Evolutionary conservation across 345 rosid species (phyloP).

Genomic region (Eucalyptus tenuipes): DNA sequence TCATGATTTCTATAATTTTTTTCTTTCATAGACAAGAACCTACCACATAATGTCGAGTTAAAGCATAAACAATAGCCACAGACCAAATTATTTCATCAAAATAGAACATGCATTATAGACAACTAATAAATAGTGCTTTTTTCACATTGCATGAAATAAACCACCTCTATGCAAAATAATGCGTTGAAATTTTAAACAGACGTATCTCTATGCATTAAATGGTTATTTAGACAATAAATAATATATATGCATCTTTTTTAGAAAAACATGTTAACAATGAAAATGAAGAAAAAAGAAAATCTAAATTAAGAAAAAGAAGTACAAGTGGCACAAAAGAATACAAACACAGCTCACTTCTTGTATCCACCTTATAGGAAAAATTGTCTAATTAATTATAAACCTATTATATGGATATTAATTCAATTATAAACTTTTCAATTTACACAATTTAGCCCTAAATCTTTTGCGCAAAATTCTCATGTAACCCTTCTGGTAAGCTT

Average conservation of each 20-base stretch:
- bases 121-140: too few relatives aligned
- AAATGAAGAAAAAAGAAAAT: not conserved
- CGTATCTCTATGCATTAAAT: not conserved
- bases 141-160: too few relatives aligned
- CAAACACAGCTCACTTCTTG: not conserved
- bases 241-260: not conserved
- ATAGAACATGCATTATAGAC: not conserved
- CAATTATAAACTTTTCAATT: fast-evolving
- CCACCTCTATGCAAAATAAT: too few relatives aligned
- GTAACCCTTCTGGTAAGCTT: fast-evolving
- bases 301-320: not conserved
- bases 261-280: not conserved
- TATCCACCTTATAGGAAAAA: not conserved
- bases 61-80: not conserved
- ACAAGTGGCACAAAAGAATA: not conserved
- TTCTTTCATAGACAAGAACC: not conserved
- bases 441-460: too few relatives aligned
- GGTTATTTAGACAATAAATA: not conserved
- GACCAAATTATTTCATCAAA: not conserved
- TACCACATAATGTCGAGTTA: not conserved
- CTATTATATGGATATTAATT: too few relatives aligned
- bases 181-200: not conserved
- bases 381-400: too few relatives aligned
- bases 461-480: not conserved
- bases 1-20: not conserved